Conservation (phyloP, 1,284 basidiomycete species). For the Leccinum variabile region DNA sequence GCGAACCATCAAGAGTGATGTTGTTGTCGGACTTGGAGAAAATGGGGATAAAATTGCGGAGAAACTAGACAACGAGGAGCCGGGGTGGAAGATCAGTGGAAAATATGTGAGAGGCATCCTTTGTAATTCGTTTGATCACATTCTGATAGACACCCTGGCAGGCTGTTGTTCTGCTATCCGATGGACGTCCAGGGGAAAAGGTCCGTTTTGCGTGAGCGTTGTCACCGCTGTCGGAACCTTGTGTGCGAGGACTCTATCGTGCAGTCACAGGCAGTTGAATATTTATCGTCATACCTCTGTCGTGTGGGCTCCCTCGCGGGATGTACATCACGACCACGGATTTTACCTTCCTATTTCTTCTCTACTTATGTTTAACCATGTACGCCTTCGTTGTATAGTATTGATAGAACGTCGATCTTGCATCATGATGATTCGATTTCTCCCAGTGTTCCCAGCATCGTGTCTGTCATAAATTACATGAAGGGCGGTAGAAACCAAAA, state of each 20-base stretch:
- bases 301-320: not conserved
- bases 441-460: not conserved
- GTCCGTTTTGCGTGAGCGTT: constrained; percentile 63
- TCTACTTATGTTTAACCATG: constrained; percentile 5
- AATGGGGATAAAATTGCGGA: constrained; percentile 77
- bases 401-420: not conserved
- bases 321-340: not conserved
- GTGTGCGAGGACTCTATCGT: constrained; percentile 2
- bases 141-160: constrained; percentile 33
- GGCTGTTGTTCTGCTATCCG: constrained; percentile 84
- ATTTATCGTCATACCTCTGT: constrained; percentile 5
- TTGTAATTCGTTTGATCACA: not conserved
- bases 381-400: constrained; percentile 8
- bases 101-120: constrained; percentile 67
- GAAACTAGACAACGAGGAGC: constrained; percentile 82
- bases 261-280: not conserved
- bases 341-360: not conserved
- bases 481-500: not conserved
- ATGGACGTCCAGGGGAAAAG: constrained; percentile 82
- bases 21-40: constrained; percentile 69
- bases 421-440: not conserved
- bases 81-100: constrained; percentile 96
- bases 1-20: constrained; percentile 88
- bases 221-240: not conserved
- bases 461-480: not conserved